phyloP scores from a whole-genome alignment of 768 basidiomycete genomes.

The Clitopilus passeckerianus region DNA sequence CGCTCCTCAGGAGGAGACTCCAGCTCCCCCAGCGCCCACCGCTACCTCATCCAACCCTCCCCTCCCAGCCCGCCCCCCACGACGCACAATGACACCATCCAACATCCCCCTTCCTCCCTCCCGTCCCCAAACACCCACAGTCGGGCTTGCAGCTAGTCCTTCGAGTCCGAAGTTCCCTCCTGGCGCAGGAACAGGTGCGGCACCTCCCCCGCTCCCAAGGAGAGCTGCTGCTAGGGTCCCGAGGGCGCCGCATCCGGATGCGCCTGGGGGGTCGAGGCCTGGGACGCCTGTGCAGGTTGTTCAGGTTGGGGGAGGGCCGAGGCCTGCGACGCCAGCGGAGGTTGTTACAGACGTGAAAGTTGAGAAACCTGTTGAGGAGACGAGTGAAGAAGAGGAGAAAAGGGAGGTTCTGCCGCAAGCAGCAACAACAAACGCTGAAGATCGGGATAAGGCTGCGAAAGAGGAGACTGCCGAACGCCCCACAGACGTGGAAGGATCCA shows the following conservation, averaged over 20 bases:
- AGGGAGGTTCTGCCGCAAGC: not conserved
- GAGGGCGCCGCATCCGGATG: constrained; percentile 9
- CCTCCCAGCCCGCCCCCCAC: constrained; percentile 12
- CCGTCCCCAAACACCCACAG: constrained; percentile 32
- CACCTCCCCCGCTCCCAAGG: constrained; percentile 60
- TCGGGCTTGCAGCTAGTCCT: not conserved
- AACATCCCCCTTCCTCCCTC: constrained; percentile 39
- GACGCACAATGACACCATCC: constrained; percentile 24
- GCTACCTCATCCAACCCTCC: not conserved
- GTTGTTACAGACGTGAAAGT: constrained; percentile 4
- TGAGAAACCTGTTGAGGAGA: constrained; percentile 2
- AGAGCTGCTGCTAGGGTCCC: constrained; percentile 55
- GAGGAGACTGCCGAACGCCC: too few relatives aligned
- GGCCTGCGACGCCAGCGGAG: constrained; percentile 3
- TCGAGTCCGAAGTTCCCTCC: constrained; percentile 6
- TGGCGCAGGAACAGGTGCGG: constrained; percentile 6
- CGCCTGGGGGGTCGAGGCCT: constrained; percentile 18
- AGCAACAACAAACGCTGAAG: not conserved
- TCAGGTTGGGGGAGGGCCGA: not conserved
- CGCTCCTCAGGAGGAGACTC: not conserved
- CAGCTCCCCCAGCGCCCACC: constrained; percentile 3
- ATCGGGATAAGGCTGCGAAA: too few relatives aligned
- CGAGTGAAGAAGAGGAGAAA: constrained; percentile 1
- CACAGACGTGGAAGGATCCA: too few relatives aligned
- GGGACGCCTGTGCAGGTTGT: constrained; percentile 16